Base-by-base conservation (phyloP, 2,329 filamentous ascomycete species). In the Arachnopeziza araneosa region DNA sequence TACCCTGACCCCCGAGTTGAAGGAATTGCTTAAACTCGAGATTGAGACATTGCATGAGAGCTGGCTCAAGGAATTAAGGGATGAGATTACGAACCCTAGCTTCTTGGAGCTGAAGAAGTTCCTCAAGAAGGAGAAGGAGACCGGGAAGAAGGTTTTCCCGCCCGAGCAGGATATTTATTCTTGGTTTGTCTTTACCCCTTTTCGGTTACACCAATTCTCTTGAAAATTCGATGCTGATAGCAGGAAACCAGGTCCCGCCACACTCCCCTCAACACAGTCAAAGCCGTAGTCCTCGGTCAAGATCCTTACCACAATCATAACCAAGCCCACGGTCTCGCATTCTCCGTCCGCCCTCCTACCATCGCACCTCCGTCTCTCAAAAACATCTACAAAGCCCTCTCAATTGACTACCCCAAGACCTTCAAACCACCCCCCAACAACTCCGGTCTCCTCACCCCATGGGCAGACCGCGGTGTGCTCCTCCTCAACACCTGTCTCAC, bases 241-340 rank as follows among this genome's bases (percentile, higher is more conserved):
- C n/a, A n/a, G n/a, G 6, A 26, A 30, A 49, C 36, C 60, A 97
- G 93, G 93, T 97, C 93, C 62, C 89, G 92, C 24, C 89, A 96
- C 74, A 97, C 93, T 0, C 93, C 95, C 8, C 87, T 99, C 68
- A 79, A 88, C 77, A 88, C 82, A 17, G 93, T 98, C 74, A 96
- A 96, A 75, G 89, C 90, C 60, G 93, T 99, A 62, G 92, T 99
- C 71, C 76, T 98, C 58, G 95, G 95, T 66, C 95, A 99, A 78
- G 95, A 99, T 73, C 95, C 95, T 2, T 99, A 99, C 75, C 95
- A 99, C 79, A 96, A 96, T 74, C 75, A 85, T 73, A 96, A 96
- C 75, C 95, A 99, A 80, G 95, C 95, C 55, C 95, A 98, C 75
- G 95, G 95, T 51, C 86, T 99, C 61, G 93, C 90, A 73, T 99